Conservation (phyloP, 2,329 filamentous ascomycete species). For the Aspergillus sp. region DNA sequence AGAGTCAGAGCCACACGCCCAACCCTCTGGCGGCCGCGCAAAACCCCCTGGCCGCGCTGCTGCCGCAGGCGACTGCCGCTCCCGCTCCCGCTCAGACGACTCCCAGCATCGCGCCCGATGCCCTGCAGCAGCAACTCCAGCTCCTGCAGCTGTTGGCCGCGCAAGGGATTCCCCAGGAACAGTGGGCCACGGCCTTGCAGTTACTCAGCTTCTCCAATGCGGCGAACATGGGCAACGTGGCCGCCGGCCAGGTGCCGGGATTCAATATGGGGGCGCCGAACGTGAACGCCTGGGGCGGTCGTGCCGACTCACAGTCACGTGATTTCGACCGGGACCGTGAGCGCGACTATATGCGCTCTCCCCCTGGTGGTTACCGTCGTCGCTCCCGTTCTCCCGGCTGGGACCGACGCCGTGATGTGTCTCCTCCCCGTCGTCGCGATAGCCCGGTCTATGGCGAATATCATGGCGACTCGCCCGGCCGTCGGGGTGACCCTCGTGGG, state of each 20-base stretch:
- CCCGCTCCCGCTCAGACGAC: slow-evolving; percentile 27
- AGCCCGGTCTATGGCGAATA: slow-evolving; percentile 74
- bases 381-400: slow-evolving; percentile 78
- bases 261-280: slow-evolving; percentile 34
- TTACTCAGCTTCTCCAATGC: slow-evolving; percentile 46
- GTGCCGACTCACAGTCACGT: slow-evolving; percentile 43
- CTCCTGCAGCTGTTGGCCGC: slow-evolving; percentile 73
- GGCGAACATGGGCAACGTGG: slow-evolving; percentile 33
- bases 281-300: slow-evolving; percentile 34
- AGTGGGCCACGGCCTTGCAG: slow-evolving; percentile 63
- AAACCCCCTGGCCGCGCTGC: slow-evolving; percentile 43
- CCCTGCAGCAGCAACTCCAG: slow-evolving; percentile 67
- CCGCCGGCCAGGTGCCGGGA: slow-evolving; percentile 33
- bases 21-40: slow-evolving; percentile 42
- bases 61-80: slow-evolving; percentile 37
- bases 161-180: slow-evolving; percentile 74
- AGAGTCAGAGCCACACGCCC: slow-evolving; percentile 40
- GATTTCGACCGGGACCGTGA: slow-evolving; percentile 58
- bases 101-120: slow-evolving; percentile 41
- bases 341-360: slow-evolving; percentile 62
- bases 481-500: slow-evolving; percentile 57
- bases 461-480: slow-evolving; percentile 66
- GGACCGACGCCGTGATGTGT: slow-evolving; percentile 66
- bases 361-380: slow-evolving; percentile 60
- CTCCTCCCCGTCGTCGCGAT: slow-evolving; percentile 60